phyloP scores from a whole-genome alignment of 1,139 yeast species.

The Candida sp. region DNA sequence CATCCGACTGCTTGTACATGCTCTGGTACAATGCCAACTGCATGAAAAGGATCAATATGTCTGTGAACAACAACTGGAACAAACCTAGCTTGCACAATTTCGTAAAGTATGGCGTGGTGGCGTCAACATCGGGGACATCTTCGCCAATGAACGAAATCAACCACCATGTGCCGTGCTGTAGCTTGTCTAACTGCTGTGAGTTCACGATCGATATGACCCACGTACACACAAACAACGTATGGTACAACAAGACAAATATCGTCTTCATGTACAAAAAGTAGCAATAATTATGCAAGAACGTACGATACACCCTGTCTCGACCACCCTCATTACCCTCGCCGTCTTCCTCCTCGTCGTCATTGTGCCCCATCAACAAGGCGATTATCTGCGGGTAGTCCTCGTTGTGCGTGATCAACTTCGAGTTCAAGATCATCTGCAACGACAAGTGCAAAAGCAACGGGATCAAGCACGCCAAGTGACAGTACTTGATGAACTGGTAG shows the following conservation, averaged over 20 bases:
- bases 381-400: not conserved
- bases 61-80: constrained; percentile 31
- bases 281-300: constrained; percentile 8
- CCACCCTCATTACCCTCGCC: not conserved
- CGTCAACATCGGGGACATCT: constrained; percentile 17
- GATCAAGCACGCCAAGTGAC: constrained; percentile 42
- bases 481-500: constrained; percentile 41
- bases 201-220: constrained; percentile 37
- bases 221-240: constrained; percentile 29
- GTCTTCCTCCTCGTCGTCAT: not conserved
- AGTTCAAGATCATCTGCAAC: constrained; percentile 23
- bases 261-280: constrained; percentile 32
- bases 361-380: not conserved
- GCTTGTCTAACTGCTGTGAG: constrained; percentile 19
- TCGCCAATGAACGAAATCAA: constrained; percentile 50
- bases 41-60: constrained; percentile 33
- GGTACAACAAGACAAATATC: constrained; percentile 27
- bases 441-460: constrained; percentile 34
- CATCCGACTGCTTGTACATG: constrained; percentile 36
- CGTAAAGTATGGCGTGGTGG: constrained; percentile 15
- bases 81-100: constrained; percentile 34
- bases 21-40: constrained; percentile 41
- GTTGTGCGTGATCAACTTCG: constrained; percentile 5
- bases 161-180: constrained; percentile 46
- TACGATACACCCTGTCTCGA: constrained; percentile 3